phyloP scores from a whole-genome alignment of 148 eudicot species.

The Selenicereus undatus region DNA sequence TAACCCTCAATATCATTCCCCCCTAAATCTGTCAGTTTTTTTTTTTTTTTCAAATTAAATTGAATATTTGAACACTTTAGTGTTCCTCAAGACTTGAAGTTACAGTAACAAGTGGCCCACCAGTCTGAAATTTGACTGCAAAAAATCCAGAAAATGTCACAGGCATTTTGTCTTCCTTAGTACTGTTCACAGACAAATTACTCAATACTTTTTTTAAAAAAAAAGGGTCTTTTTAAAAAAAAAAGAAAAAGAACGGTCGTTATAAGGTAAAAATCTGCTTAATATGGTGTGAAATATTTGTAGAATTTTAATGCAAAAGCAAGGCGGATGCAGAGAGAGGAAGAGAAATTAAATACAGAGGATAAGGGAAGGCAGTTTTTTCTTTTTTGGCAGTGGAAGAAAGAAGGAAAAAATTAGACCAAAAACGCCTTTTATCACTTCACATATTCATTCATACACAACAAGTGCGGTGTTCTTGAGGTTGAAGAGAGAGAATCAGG shows the following conservation, averaged over 20 bases:
- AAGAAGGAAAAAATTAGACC: not conserved
- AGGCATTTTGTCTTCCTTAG: slow-evolving; percentile 13
- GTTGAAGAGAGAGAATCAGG: not conserved
- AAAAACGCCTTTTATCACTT: slow-evolving; percentile 12
- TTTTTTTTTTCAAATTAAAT: not conserved
- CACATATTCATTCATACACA: not conserved
- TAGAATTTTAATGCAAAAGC: slow-evolving; percentile 4
- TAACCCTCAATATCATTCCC: not conserved
- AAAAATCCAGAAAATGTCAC: slow-evolving; percentile 4
- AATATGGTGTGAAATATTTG: not conserved
- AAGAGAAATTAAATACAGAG: slow-evolving; percentile 3
- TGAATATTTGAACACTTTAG: not conserved
- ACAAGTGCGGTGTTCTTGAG: too few relatives aligned
- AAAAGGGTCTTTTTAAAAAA: not conserved
- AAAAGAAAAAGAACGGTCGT: not conserved
- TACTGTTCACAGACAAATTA: not conserved
- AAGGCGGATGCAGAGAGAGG: not conserved
- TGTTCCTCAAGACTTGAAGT: slow-evolving; percentile 5
- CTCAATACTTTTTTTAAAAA: not conserved
- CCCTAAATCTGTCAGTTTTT: not conserved
- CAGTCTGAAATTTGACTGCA: slow-evolving; percentile 8
- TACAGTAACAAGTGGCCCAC: slow-evolving; percentile 8
- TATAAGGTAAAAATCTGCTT: slow-evolving; percentile 1
- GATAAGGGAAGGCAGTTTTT: slow-evolving; percentile 7
- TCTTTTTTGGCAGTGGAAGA: not conserved